Evolutionary conservation across 2,329 filamentous ascomycete species (phyloP).

Genomic region (Epichloe festucae): DNA sequence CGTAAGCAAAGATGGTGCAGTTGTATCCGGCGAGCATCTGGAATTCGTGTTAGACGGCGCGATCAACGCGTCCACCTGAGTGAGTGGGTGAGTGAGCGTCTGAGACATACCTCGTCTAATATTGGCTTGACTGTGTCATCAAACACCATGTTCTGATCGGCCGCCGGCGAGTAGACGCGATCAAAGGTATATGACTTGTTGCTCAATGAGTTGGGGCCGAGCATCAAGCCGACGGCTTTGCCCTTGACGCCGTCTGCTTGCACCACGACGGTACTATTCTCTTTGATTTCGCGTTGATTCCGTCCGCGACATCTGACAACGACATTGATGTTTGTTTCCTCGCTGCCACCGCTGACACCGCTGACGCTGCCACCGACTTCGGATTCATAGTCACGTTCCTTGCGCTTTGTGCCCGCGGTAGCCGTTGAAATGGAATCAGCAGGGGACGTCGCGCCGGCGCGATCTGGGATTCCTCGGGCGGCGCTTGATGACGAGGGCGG

Average conservation of each 20-base stretch:
- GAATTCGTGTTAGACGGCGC: neutral
- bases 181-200: constrained; percentile 97
- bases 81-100: no score
- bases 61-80: neutral
- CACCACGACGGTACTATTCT: constrained; percentile 91
- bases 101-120: constrained; percentile 62
- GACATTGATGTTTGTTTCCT: constrained; percentile 95
- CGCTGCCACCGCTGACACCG: constrained; percentile 25
- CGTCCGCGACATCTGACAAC: constrained; percentile 89
- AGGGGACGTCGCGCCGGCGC: constrained; percentile 32
- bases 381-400: constrained; percentile 71
- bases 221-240: constrained; percentile 70
- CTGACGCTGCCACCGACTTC: constrained; percentile 23
- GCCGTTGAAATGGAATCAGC: constrained; percentile 47
- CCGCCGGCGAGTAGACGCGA: constrained; percentile 89
- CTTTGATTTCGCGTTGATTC: constrained; percentile 80
- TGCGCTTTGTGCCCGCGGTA: constrained; percentile 59
- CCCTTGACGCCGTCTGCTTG: constrained; percentile 80
- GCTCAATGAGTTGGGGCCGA: constrained; percentile 83
- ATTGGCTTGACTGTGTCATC: constrained; percentile 93
- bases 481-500: constrained; percentile 1
- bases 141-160: constrained; percentile 86
- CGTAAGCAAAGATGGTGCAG: constrained; percentile 97
- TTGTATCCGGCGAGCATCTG: constrained; percentile 92
- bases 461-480: constrained; percentile 3